phyloP scores from a whole-genome alignment of 495 filamentous ascomycete genomes.

The Chaetomidium leptoderma region DNA sequence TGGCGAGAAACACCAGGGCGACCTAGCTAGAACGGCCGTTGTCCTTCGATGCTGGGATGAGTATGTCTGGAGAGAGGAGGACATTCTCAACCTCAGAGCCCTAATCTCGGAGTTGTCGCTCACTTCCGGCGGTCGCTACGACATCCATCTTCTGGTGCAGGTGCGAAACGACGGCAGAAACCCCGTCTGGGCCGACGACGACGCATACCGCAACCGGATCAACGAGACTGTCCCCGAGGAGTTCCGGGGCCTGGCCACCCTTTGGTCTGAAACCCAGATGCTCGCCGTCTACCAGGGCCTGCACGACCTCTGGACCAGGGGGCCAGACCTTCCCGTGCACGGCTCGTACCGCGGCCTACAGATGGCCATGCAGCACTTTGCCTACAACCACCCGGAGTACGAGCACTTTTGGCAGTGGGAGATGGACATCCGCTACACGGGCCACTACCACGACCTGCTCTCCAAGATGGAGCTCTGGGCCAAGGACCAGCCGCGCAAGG shows the following conservation, averaged over 20 bases:
- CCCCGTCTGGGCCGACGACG: constrained; percentile 60
- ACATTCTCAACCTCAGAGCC: constrained; percentile 65
- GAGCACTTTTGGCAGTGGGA: constrained; percentile 99
- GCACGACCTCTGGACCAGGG: constrained; percentile 64
- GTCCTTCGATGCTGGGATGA: constrained; percentile 72
- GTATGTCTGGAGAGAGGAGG: constrained; percentile 63
- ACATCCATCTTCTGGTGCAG: constrained; percentile 75
- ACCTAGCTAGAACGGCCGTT: constrained; percentile 59
- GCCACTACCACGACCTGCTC: constrained; percentile 93
- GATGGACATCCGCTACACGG: constrained; percentile 93
- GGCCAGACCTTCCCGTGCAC: constrained; percentile 66
- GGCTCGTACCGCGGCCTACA: constrained; percentile 87
- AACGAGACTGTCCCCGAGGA: constrained; percentile 72
- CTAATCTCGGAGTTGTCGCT: constrained; percentile 73
- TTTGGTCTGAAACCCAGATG: constrained; percentile 95
- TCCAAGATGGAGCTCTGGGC: constrained; percentile 71
- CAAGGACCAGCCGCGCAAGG: constrained; percentile 77
- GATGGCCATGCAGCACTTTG: constrained; percentile 93
- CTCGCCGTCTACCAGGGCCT: constrained; percentile 77
- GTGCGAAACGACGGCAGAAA: constrained; percentile 60
- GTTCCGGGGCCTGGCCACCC: constrained; percentile 79
- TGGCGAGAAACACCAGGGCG: constrained; percentile 24
- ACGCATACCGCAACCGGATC: constrained; percentile 55
- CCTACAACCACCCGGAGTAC: constrained; percentile 84
- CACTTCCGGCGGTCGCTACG: constrained; percentile 73